These are phyloP conservation scores for Phytophthora lateralis DNA, from an alignment of 352 stramenopile species.

Conservation along the genomic window DNA sequence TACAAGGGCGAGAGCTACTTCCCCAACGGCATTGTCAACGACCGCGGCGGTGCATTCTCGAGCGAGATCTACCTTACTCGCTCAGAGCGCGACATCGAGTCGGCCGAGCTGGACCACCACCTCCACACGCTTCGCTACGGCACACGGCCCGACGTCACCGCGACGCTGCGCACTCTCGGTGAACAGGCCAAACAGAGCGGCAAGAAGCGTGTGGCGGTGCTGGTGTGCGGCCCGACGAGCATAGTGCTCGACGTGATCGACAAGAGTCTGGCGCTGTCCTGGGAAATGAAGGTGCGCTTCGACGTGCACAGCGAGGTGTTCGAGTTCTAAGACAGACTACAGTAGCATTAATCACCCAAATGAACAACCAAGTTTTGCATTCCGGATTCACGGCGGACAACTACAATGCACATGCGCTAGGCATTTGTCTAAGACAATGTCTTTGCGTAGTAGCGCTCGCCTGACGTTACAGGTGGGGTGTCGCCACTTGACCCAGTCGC, in stretches of 20 bases:
- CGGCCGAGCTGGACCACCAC: conserved; percentile 28
- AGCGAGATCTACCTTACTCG: conserved; percentile 47
- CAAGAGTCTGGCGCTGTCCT: conserved; percentile 25
- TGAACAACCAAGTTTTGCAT: no score
- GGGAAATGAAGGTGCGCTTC: conserved; percentile 42
- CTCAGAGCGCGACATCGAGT: conserved; percentile 31
- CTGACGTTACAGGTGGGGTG: no score
- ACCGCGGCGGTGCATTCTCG: conserved; percentile 28
- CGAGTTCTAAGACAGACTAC: conserved; percentile 23
- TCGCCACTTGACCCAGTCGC: not conserved
- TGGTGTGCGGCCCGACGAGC: conserved; percentile 42
- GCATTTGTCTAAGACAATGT: no score
- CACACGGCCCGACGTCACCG: conserved; percentile 32
- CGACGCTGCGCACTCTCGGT: conserved; percentile 33
- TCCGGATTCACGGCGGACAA: no score
- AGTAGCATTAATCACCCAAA: no score
- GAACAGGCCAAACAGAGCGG: conserved; percentile 33
- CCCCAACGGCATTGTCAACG: conserved; percentile 15
- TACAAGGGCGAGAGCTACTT: conserved; percentile 25
- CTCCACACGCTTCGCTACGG: conserved; percentile 30
- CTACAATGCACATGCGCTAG: no score
- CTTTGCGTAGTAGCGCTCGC: not conserved
- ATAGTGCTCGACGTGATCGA: conserved; percentile 42
- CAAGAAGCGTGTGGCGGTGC: conserved; percentile 42
- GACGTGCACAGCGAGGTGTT: conserved; percentile 49